phyloP scores from a whole-genome alignment of 1,284 basidiomycete genomes.

The Hemileia vastatrix region DNA sequence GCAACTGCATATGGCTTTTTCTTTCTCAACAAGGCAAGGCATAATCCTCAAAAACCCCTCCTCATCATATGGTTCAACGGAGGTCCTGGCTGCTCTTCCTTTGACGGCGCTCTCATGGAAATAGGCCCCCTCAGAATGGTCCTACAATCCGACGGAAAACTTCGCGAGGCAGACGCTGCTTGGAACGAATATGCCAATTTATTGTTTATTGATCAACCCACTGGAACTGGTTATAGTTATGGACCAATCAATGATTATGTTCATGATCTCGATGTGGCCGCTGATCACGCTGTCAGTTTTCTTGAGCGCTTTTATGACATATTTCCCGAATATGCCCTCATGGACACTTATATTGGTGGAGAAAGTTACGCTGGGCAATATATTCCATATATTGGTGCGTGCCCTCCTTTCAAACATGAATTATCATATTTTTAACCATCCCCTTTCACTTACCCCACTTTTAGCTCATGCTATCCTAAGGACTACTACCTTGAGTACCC shows the following conservation, averaged over 20 bases:
- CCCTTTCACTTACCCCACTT: no score
- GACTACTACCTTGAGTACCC: slow-evolving; percentile 51
- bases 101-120: slow-evolving; percentile 98
- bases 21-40: slow-evolving; percentile 75
- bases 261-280: slow-evolving; percentile 66
- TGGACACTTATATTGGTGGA: slow-evolving; percentile 88
- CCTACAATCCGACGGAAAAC: slow-evolving; percentile 59
- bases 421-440: no score
- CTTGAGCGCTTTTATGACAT: slow-evolving; percentile 74
- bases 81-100: slow-evolving; percentile 90
- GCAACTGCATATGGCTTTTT: slow-evolving; percentile 63
- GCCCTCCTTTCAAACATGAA: no score
- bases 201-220: slow-evolving; percentile 91
- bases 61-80: slow-evolving; percentile 96
- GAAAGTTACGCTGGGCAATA: slow-evolving; percentile 99
- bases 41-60: slow-evolving; percentile 74
- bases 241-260: slow-evolving; percentile 75
- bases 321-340: slow-evolving; percentile 73
- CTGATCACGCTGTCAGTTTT: slow-evolving; percentile 72
- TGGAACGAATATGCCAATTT: slow-evolving; percentile 99
- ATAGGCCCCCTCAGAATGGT: slow-evolving; percentile 64
- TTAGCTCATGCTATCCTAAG: slow-evolving; percentile 68
- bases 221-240: slow-evolving; percentile 88
- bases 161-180: slow-evolving; percentile 71
- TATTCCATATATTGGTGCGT: slow-evolving; percentile 81